Evolutionary conservation across 2,329 filamentous ascomycete genomes (phyloP).

Genomic region (Monilinia fructigena): DNA sequence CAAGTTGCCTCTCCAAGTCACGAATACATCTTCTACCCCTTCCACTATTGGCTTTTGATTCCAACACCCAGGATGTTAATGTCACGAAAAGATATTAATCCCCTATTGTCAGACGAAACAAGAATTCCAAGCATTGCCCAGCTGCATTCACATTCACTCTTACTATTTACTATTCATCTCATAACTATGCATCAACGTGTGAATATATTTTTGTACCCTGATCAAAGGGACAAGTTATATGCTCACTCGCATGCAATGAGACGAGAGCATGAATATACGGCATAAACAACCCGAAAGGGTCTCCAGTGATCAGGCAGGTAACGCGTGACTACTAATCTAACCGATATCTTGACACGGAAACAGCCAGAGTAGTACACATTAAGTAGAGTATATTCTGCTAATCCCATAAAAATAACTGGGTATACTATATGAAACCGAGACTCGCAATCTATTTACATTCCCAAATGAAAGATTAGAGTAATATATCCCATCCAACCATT

Average conservation of each 20-base stretch:
- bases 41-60: neutral
- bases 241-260: neutral
- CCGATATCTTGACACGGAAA: neutral
- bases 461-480: neutral
- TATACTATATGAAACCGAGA: neutral
- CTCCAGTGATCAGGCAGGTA: neutral
- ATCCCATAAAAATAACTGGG: neutral
- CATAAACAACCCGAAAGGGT: neutral
- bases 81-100: neutral
- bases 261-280: neutral
- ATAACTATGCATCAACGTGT: neutral
- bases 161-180: neutral
- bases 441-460: neutral
- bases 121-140: neutral
- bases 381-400: neutral
- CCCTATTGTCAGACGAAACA: neutral
- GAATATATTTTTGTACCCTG: neutral
- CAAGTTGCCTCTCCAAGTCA: neutral
- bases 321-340: neutral
- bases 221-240: neutral
- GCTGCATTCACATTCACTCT: neutral
- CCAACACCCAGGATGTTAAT: neutral
- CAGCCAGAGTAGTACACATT: neutral
- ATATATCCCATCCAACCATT: too few relatives aligned
- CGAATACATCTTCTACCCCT: neutral